Percentiles rank a stretch among this genome's conserved stretches.
Evolutionary conservation across 129 eudicot genomes (phyloP).

Genomic region (Logfia minima): DNA sequence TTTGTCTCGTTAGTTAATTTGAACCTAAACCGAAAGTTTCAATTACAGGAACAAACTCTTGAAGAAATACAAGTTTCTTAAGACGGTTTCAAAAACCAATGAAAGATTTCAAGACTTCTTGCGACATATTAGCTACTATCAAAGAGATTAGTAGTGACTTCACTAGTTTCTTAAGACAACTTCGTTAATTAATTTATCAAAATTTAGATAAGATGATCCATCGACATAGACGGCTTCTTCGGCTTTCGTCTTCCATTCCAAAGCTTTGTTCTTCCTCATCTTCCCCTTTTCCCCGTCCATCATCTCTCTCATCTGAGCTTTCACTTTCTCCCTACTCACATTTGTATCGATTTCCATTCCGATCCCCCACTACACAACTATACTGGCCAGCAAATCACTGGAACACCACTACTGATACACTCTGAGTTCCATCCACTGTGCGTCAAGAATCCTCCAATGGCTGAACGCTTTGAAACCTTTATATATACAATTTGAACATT

Average conservation of each 20-base stretch:
- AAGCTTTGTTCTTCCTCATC: not conserved
- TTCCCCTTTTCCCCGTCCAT: not conserved
- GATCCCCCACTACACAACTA: slow-evolving; percentile 43
- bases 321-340: slow-evolving; percentile 2
- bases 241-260: slow-evolving; percentile 2
- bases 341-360: slow-evolving; percentile 53
- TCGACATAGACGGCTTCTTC: not conserved
- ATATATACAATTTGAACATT: not conserved
- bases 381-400: slow-evolving; percentile 60
- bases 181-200: not conserved
- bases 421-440: slow-evolving; percentile 65
- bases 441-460: slow-evolving; percentile 47
- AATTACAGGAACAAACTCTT: not conserved
- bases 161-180: not conserved
- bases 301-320: slow-evolving; percentile 1
- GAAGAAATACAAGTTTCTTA: not conserved
- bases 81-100: not conserved
- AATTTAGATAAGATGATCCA: slow-evolving; percentile 7
- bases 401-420: slow-evolving; percentile 45
- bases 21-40: not conserved
- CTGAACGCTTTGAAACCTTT: slow-evolving; percentile 42
- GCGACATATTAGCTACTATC: not conserved
- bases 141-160: not conserved
- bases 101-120: not conserved
- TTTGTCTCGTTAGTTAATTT: too few species aligned